These are phyloP conservation scores for Penicillium verhagenii DNA, from an alignment of 495 filamentous ascomycete species.

Conservation along the genomic window DNA sequence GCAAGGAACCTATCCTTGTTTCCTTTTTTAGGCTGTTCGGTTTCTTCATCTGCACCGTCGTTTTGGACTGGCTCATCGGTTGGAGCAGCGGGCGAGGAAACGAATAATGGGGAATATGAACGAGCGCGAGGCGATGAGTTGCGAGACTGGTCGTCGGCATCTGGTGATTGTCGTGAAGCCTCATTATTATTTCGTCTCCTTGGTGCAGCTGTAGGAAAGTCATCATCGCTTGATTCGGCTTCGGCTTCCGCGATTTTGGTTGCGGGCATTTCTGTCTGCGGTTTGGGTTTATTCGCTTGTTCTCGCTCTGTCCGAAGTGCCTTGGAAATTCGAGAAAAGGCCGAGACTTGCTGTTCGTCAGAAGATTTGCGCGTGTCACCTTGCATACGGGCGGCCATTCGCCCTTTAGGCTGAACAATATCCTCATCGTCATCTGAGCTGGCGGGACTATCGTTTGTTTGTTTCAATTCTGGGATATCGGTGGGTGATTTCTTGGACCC, in stretches of 20 bases:
- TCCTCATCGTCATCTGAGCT: conserved; percentile 49
- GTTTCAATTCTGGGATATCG: conserved; percentile 5
- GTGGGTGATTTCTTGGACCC: conserved; percentile 14
- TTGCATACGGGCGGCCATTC: conserved; percentile 69
- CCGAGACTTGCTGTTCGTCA: conserved; percentile 27
- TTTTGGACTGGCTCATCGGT: neutral
- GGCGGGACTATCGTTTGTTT: conserved; percentile 18
- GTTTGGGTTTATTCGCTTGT: conserved; percentile 8
- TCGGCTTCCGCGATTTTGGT: conserved; percentile 4
- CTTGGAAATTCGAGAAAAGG: conserved; percentile 37
- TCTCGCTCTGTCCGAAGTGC: conserved; percentile 20
- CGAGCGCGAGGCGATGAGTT: conserved; percentile 24
- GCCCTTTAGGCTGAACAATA: conserved; percentile 62
- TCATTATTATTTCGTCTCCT: conserved; percentile 28
- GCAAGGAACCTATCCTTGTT: conserved; percentile 64
- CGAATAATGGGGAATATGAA: conserved; percentile 41
- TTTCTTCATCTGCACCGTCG: conserved; percentile 22
- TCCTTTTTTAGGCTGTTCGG: conserved; percentile 44
- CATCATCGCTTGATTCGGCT: conserved; percentile 31
- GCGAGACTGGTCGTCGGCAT: conserved; percentile 7
- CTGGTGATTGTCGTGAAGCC: conserved; percentile 4
- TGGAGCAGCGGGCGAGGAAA: conserved; percentile 31
- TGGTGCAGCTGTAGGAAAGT: conserved; percentile 34
- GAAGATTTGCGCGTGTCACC: conserved; percentile 9
- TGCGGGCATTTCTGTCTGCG: conserved; percentile 12